Conservation (phyloP, 2,329 filamentous ascomycete genomes). For the Epicoccum sorghinum region DNA sequence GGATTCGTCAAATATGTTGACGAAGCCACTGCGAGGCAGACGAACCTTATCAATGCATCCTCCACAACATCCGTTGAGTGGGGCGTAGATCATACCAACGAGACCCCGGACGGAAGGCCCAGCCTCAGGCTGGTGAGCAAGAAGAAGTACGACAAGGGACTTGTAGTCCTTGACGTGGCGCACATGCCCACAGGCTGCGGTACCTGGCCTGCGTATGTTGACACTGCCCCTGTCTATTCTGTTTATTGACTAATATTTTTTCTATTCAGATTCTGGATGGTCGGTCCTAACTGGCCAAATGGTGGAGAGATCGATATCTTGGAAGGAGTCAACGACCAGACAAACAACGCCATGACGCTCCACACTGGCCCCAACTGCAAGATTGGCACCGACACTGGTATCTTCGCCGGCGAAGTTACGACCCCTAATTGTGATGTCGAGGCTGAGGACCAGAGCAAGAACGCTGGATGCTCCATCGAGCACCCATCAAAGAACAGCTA, state of each 20-base stretch:
- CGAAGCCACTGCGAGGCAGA: constrained; percentile 44
- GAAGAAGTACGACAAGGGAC: constrained; percentile 53
- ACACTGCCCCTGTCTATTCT: neutral
- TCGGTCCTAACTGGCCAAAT: constrained; percentile 39
- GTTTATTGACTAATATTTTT: constrained; percentile 16
- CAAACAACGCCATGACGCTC: constrained; percentile 54
- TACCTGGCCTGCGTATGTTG: constrained; percentile 56
- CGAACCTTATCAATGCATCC: constrained; percentile 48
- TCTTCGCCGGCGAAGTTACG: constrained; percentile 57
- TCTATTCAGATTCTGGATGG: constrained; percentile 38
- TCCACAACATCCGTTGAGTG: constrained; percentile 49
- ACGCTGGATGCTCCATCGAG: constrained; percentile 52
- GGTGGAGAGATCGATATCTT: constrained; percentile 59
- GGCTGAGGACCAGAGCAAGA: constrained; percentile 46
- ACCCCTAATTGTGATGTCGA: constrained; percentile 58
- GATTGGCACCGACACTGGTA: constrained; percentile 45
- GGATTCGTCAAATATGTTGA: constrained; percentile 52
- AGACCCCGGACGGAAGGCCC: constrained; percentile 48
- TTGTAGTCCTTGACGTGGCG: constrained; percentile 57
- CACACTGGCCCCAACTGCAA: constrained; percentile 55
- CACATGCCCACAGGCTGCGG: constrained; percentile 61
- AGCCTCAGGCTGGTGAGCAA: constrained; percentile 57
- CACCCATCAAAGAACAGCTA: constrained; percentile 52
- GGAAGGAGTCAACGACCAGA: constrained; percentile 54
- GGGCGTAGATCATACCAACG: constrained; percentile 52